Conservation (phyloP, 768 basidiomycete species). For the Lyophyllum semitale region DNA sequence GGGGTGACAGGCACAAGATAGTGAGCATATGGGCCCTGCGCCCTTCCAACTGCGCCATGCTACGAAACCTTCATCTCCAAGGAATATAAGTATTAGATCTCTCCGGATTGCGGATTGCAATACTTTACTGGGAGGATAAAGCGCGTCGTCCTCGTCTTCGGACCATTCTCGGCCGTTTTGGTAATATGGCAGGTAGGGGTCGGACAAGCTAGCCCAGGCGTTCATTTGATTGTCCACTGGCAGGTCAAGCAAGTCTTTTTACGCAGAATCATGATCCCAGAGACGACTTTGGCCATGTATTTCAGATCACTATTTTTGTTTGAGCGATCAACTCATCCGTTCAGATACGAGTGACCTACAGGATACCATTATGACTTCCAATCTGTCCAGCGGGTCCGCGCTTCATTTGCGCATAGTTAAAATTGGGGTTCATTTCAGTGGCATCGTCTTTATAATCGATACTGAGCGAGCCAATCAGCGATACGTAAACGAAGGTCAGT, state of each 20-base stretch:
- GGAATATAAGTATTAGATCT: too few species aligned
- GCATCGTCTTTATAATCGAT: constrained; percentile 45
- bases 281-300: constrained; percentile 36
- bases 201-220: constrained; percentile 54
- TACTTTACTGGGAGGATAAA: too few species aligned
- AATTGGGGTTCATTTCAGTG: constrained; percentile 66
- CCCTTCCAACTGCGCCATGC: too few species aligned
- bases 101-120: too few species aligned
- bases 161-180: too few species aligned
- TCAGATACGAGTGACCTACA: constrained; percentile 35
- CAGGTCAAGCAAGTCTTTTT: constrained; percentile 44
- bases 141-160: too few species aligned
- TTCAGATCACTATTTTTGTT: constrained; percentile 49
- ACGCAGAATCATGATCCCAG: constrained; percentile 9
- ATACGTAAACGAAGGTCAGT: not conserved
- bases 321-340: not conserved
- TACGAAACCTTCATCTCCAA: too few species aligned
- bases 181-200: too few species aligned
- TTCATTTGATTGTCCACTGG: constrained; percentile 51
- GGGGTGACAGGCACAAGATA: too few species aligned
- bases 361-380: constrained; percentile 54
- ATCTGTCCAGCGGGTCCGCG: constrained; percentile 39
- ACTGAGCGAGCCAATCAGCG: constrained; percentile 25
- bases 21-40: too few species aligned
- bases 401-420: constrained; percentile 58